A percentile compares a stretch with the other conserved stretches of the same genome.
Conservation (phyloP, 208 protist genomes). For the Phytomonas francai region DNA sequence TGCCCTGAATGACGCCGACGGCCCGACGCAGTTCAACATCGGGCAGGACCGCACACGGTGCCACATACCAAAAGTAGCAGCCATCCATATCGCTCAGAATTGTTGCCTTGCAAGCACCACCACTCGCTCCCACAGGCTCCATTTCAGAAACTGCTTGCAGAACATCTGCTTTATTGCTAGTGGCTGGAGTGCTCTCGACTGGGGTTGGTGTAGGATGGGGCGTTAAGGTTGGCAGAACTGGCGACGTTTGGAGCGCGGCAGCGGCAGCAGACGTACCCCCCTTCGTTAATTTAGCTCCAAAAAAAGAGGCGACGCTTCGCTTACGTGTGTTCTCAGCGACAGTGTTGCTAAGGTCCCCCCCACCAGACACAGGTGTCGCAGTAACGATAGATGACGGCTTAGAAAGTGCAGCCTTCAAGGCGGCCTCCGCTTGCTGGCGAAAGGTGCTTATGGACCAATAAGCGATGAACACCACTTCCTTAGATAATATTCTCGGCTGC, state of each 20-base stretch:
- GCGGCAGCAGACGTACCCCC: neutral
- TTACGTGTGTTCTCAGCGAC: neutral
- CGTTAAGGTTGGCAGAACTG: neutral
- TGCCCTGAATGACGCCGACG: slow-evolving; percentile 32
- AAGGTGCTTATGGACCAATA: slow-evolving; percentile 38
- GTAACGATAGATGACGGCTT: too few relatives aligned
- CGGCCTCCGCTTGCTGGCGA: neutral
- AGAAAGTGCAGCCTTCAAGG: too few relatives aligned
- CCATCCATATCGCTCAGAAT: slow-evolving; percentile 16
- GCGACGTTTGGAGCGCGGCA: neutral
- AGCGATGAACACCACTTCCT: slow-evolving; percentile 56
- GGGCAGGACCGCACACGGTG: slow-evolving; percentile 19
- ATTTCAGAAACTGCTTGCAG: neutral
- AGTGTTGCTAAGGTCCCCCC: neutral
- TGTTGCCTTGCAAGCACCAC: slow-evolving; percentile 10
- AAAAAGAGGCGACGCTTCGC: neutral
- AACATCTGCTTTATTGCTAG: neutral
- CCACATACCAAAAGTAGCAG: slow-evolving; percentile 20
- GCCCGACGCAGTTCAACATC: slow-evolving; percentile 21
- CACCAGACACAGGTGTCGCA: too few relatives aligned
- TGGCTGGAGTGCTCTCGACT: neutral
- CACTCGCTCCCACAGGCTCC: neutral
- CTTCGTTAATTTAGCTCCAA: neutral
- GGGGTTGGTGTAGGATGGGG: neutral
- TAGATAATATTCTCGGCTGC: slow-evolving; percentile 25